Base-by-base conservation (phyloP, 768 basidiomycete genomes). In the Mycena chlorophos region DNA sequence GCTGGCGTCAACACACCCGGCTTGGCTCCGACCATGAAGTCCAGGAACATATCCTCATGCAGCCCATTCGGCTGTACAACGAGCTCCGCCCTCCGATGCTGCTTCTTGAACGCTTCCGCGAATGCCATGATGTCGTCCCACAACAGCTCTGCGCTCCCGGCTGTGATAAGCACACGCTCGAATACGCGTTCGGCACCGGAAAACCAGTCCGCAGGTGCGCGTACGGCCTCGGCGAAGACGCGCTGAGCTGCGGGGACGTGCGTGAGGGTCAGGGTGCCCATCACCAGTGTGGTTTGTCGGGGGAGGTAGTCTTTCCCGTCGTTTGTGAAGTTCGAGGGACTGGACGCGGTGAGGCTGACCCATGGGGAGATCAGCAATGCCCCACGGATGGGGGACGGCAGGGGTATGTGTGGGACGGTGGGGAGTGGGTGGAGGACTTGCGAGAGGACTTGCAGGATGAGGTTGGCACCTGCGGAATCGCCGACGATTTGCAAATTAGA, bases 381-480 rank as follows among this genome's bases (percentile, higher is more conserved):
- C 12, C 69, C 67, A 17, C 67, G 65, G 23, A 73, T 25, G 3
- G 52, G 63, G 6, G 65, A 55, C 26, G 58, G 48, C 25, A 68
- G 61, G 13, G 50, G 29, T 42, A 71, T 49, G 17, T 47, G 22
- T 4, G 68, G 66, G 14, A 73, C 59, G 42, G 49, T 57, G 5
- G 52, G 54, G 20, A 65, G 52, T 13, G 73, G 72, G 40, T 71
- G 71, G 2, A 74, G 58, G 17, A 70, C 58, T 39, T 75, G 72
- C 19, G 63, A 66, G 53, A 75, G 57, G 37, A 71, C 28, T 54
- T 71, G 68, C 5, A 69, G 53, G 27, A 68, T 54, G 39, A 73
- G 61, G 31, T 68, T 68, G 16, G 55, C 73, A 17, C 73, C 73
- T 1, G 73, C 72, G 2, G 73, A 75, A 55, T 75, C 73, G 5